phyloP scores from a whole-genome alignment of 2,329 filamentous ascomycete species.

The Aspergillus sp. region DNA sequence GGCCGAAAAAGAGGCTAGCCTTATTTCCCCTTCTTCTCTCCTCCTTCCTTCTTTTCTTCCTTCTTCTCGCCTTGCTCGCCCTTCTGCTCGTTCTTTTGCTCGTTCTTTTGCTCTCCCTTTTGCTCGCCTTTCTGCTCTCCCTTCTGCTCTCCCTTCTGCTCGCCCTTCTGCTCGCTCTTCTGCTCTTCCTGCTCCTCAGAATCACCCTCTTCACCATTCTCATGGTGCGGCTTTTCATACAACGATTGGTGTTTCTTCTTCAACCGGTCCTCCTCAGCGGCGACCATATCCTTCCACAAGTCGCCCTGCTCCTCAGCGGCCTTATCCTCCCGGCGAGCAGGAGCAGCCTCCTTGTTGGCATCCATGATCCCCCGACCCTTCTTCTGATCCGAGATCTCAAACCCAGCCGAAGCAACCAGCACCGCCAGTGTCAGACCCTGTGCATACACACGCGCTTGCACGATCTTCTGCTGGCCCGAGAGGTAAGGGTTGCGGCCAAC shows the following conservation, averaged over 20 bases:
- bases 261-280: slow-evolving; percentile 39
- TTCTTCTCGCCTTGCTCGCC: slow-evolving; percentile 4
- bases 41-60: neutral
- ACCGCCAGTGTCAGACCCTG: slow-evolving; percentile 82
- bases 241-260: slow-evolving; percentile 35
- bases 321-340: slow-evolving; percentile 50
- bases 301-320: slow-evolving; percentile 91
- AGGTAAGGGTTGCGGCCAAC: slow-evolving; percentile 72
- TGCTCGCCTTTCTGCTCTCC: slow-evolving; percentile 1
- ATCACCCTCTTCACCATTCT: neutral
- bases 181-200: too few species aligned
- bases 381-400: slow-evolving; percentile 73
- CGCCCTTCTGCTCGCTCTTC: too few species aligned
- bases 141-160: too few species aligned
- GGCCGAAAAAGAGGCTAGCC: too few species aligned
- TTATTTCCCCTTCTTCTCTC: slow-evolving; percentile 9
- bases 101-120: slow-evolving; percentile 6
- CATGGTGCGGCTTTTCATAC: slow-evolving; percentile 21
- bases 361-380: slow-evolving; percentile 49
- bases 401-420: slow-evolving; percentile 69
- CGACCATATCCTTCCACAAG: slow-evolving; percentile 64
- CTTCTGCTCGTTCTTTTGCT: slow-evolving; percentile 2
- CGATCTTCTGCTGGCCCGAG: slow-evolving; percentile 71
- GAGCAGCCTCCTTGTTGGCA: slow-evolving; percentile 47
- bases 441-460: slow-evolving; percentile 90